phyloP scores from a whole-genome alignment of 768 basidiomycete genomes.

The Cubamyces sp. region DNA sequence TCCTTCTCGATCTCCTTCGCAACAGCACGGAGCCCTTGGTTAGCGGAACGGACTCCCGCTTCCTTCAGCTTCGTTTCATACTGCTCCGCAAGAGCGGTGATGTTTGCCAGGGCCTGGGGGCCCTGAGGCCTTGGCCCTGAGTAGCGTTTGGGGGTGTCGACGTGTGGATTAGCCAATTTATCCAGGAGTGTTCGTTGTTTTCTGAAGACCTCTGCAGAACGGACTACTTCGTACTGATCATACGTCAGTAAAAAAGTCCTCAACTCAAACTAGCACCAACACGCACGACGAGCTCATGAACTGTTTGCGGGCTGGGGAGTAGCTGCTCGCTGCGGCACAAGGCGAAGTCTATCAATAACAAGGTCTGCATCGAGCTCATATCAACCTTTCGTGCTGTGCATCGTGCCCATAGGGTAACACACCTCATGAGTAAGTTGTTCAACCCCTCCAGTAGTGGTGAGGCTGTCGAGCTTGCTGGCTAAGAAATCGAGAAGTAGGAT shows the following conservation, averaged over 20 bases:
- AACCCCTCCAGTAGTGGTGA: constrained; percentile 56
- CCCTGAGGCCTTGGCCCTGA: constrained; percentile 6
- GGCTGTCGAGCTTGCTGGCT: constrained; percentile 53
- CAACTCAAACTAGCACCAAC: background rate
- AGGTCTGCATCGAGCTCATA: constrained; percentile 37
- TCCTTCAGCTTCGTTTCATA: constrained; percentile 57
- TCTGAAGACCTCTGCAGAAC: constrained; percentile 52
- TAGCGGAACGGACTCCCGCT: constrained; percentile 51
- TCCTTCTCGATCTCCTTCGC: constrained; percentile 63
- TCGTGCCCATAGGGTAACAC: constrained; percentile 31
- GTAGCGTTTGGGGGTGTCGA: constrained; percentile 35
- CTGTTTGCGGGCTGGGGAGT: constrained; percentile 54
- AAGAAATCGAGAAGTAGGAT: constrained; percentile 60
- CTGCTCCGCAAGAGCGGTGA: constrained; percentile 50
- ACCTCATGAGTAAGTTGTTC: constrained; percentile 61
- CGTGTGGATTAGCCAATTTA: constrained; percentile 38
- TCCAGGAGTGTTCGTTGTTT: constrained; percentile 53
- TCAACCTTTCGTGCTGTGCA: background rate
- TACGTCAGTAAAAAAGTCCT: background rate
- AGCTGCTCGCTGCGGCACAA: constrained; percentile 56
- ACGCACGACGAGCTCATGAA: constrained; percentile 68
- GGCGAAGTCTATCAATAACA: constrained; percentile 56
- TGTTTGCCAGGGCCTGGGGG: constrained; percentile 37
- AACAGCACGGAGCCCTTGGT: constrained; percentile 59
- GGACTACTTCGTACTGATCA: constrained; percentile 67